Percentiles rank a stretch among this genome's conserved stretches.
Conservation (phyloP, 371 early-diverging fungal genomes). For the Mortierella sp. region DNA sequence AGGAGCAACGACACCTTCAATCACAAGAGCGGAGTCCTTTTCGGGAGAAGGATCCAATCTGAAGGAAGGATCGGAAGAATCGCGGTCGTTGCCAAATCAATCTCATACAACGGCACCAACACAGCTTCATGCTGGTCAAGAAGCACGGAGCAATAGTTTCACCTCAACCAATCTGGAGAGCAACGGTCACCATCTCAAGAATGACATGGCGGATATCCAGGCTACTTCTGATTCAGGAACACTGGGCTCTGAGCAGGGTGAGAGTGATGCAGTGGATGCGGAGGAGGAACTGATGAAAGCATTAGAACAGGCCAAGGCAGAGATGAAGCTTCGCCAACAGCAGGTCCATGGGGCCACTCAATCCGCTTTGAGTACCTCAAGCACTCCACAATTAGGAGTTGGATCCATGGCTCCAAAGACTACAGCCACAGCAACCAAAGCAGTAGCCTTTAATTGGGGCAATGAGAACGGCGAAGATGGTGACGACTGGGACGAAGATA, state of each 20-base stretch:
- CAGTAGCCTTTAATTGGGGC: constrained; percentile 39
- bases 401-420: not conserved
- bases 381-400: not conserved
- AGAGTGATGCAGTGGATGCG: not conserved
- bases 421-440: not conserved
- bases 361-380: not conserved
- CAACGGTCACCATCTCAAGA: too few species aligned
- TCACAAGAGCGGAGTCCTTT: constrained; percentile 38
- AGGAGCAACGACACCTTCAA: constrained; percentile 24
- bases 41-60: constrained; percentile 3
- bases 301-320: constrained; percentile 41
- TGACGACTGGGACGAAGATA: constrained; percentile 44
- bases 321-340: constrained; percentile 41
- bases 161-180: too few species aligned
- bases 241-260: too few species aligned
- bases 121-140: too few species aligned
- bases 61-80: too few species aligned
- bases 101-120: too few species aligned
- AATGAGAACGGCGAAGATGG: constrained; percentile 21
- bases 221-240: too few species aligned
- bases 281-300: constrained; percentile 40
- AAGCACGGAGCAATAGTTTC: too few species aligned
- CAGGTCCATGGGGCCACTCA: not conserved
- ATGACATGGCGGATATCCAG: too few species aligned
- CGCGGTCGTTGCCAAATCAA: too few species aligned